Conservation (phyloP, 2,329 filamentous ascomycete genomes). For the Paecilomyces dactylethromorphus region DNA sequence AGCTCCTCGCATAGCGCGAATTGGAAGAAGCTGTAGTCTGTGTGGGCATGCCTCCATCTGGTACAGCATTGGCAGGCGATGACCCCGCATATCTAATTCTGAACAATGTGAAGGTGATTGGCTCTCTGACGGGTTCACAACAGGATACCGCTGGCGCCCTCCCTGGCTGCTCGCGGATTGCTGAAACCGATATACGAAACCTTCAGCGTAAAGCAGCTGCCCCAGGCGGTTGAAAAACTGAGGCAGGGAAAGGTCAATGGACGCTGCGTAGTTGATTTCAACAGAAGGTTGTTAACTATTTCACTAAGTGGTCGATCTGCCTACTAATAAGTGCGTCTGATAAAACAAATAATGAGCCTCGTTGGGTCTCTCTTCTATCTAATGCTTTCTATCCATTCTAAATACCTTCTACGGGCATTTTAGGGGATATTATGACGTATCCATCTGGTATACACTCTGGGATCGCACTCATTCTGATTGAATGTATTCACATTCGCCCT, state of each 20-base stretch:
- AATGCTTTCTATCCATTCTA: no score
- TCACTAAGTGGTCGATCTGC: no score
- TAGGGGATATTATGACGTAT: no score
- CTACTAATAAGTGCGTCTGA: no score
- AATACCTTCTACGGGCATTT: no score
- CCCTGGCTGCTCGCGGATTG: slow-evolving; percentile 44
- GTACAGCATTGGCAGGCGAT: slow-evolving; percentile 7
- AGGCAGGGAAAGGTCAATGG: slow-evolving; percentile 46
- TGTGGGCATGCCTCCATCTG: slow-evolving; percentile 32
- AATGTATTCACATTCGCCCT: no score
- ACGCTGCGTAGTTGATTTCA: slow-evolving; percentile 49
- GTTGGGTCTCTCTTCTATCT: no score
- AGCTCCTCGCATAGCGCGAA: slow-evolving; percentile 37
- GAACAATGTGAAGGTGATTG: slow-evolving; percentile 14
- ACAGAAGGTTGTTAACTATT: slow-evolving; percentile 13
- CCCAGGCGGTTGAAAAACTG: slow-evolving; percentile 47
- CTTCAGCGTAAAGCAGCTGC: slow-evolving; percentile 38
- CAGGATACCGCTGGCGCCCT: slow-evolving; percentile 28
- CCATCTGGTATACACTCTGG: no score
- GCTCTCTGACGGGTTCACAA: slow-evolving; percentile 19
- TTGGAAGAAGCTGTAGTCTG: slow-evolving; percentile 50
- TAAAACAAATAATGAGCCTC: no score
- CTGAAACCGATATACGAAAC: slow-evolving; percentile 47
- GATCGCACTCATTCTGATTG: no score
- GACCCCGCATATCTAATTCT: slow-evolving; percentile 5